phyloP scores from a whole-genome alignment of 257 asterid genomes.

The Cinchona pubescens region DNA sequence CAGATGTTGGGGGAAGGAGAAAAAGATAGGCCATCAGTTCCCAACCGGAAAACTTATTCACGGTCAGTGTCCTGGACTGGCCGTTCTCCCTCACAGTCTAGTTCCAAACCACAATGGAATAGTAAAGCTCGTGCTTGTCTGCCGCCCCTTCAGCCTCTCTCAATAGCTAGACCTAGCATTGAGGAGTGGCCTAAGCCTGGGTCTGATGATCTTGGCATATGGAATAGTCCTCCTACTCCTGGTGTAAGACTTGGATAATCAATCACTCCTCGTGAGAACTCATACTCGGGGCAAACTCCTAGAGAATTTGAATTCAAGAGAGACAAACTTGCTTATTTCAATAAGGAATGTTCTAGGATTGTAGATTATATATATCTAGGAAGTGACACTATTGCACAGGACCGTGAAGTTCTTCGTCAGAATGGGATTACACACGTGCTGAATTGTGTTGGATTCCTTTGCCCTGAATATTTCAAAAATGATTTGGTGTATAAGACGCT shows the following conservation, averaged over 20 bases:
- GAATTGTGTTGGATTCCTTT: slow-evolving; percentile 81
- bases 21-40: slow-evolving; percentile 48
- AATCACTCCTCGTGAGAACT: slow-evolving; percentile 44
- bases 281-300: slow-evolving; percentile 34
- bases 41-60: slow-evolving; percentile 47
- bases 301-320: slow-evolving; percentile 58
- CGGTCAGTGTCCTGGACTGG: slow-evolving; percentile 81
- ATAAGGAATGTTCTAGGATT: slow-evolving; percentile 87
- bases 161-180: slow-evolving; percentile 50
- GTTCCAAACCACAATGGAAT: slow-evolving; percentile 68
- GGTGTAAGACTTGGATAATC: slow-evolving; percentile 59
- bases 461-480: slow-evolving; percentile 75
- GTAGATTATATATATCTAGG: slow-evolving; percentile 77
- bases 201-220: slow-evolving; percentile 85
- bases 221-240: slow-evolving; percentile 76
- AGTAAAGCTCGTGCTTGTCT: slow-evolving; percentile 84
- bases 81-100: slow-evolving; percentile 57
- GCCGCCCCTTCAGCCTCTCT: slow-evolving; percentile 95
- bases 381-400: slow-evolving; percentile 76
- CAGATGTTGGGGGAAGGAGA: slow-evolving; percentile 60
- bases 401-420: slow-evolving; percentile 58
- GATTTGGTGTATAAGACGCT: slow-evolving; percentile 86
- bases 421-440: slow-evolving; percentile 89
- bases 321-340: slow-evolving; percentile 79
- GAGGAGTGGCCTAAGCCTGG: slow-evolving; percentile 95